Base-by-base conservation (phyloP, 192 early-diverging fungal genomes). In the Polychytrium aggregatum region DNA sequence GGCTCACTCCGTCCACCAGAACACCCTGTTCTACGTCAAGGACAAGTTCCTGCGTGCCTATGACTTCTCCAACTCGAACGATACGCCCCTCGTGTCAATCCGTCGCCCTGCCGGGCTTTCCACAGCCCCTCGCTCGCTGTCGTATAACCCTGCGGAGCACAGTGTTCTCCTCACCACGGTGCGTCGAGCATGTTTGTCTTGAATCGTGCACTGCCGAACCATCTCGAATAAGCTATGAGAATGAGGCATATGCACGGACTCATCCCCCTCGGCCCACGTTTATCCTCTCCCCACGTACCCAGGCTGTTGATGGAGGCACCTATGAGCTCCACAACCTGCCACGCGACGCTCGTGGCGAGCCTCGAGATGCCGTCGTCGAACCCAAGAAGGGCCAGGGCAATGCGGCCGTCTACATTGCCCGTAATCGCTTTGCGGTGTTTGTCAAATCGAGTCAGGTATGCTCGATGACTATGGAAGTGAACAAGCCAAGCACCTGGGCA, bases 341-440 rank as follows among this genome's bases (percentile, higher is more conserved):
- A 22, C 77, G 77, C 54, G 81, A 89, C 36, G 63, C 76, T 45
- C 59, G 37, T 14, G 45, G 59, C 26, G 84, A 85, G 22, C 59
- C 71, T 0, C 71, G 78, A 1, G 83, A 86, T 52, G 46, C 67
- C 3, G n/a, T n/a, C n/a, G 61, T 58, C 0, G 74, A 92, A 37
- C 70, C 74, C 22, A 89, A 86, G 54, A 81, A 84, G 46, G 95
- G 91, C 8, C 46, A 67, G 1, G 92, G 90, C 0, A 66, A 79
- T 18, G 74, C 88, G 13, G 90, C 90, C 9, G 76, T 96, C 41
- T 98, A 89, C 71, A 87, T 92, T 44, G 90, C 89, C 21, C 86
- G 96, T 53, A 99, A 99, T 57, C 81, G 96, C 20, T 96, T 94
- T 76, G 96, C 93, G 14, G 93, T 97, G 4, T 68, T 97, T 34